Percentiles rank a stretch among this genome's conserved stretches.
Conservation (phyloP, 306 rosid genomes). For the Prunus fruticosa region DNA sequence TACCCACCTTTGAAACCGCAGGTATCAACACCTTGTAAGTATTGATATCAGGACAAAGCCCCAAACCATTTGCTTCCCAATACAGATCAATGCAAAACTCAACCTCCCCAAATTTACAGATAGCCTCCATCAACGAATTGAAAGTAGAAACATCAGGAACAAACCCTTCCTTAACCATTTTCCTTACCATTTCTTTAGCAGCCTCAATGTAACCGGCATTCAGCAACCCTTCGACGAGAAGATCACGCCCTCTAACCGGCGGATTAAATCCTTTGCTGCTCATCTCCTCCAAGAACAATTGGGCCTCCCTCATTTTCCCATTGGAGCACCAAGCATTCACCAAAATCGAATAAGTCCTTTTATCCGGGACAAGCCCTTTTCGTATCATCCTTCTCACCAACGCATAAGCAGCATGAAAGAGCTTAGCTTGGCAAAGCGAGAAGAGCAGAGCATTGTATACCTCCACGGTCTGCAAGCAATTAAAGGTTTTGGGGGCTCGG, state of each 20-base stretch:
- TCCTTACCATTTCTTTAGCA: slow-evolving; percentile 71
- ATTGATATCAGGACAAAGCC: slow-evolving; percentile 68
- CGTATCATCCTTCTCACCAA: slow-evolving; percentile 73
- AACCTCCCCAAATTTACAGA: slow-evolving; percentile 58
- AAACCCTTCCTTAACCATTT: slow-evolving; percentile 61
- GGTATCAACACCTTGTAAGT: slow-evolving; percentile 79
- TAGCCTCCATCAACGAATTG: slow-evolving; percentile 52
- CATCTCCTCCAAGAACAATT: slow-evolving; percentile 67
- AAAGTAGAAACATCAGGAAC: slow-evolving; percentile 71
- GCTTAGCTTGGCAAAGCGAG: slow-evolving; percentile 62
- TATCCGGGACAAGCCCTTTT: slow-evolving; percentile 57
- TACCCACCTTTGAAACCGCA: slow-evolving; percentile 53
- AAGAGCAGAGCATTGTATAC: slow-evolving; percentile 70
- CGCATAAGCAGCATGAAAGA: slow-evolving; percentile 82
- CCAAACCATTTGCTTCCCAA: slow-evolving; percentile 50
- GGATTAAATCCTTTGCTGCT: slow-evolving; percentile 78
- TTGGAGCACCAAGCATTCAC: slow-evolving; percentile 89
- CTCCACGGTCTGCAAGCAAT: slow-evolving; percentile 47
- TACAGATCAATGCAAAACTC: slow-evolving; percentile 57
- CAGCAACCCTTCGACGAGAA: slow-evolving; percentile 73
- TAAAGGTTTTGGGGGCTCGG: slow-evolving; percentile 35
- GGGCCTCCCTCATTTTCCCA: slow-evolving; percentile 81
- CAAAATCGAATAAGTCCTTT: slow-evolving; percentile 54
- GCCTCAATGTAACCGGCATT: slow-evolving; percentile 71
- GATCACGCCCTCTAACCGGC: slow-evolving; percentile 84